A percentile compares a stretch with the other conserved stretches of the same genome.
Conservation (phyloP, 1,139 yeast genomes). For the Spathaspora jeffriesii region DNA sequence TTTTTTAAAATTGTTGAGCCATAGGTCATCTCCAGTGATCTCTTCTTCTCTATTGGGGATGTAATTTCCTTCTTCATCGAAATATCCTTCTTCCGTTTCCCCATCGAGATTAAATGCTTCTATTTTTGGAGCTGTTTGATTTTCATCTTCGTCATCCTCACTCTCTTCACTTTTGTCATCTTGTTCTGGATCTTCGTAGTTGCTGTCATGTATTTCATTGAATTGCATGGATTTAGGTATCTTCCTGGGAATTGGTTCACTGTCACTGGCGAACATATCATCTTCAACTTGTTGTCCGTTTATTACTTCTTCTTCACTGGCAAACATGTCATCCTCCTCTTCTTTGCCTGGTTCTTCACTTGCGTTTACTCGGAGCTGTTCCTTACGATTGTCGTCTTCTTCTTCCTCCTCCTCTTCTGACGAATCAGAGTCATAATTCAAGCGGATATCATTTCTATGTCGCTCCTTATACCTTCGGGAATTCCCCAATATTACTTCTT, state of each 20-base stretch:
- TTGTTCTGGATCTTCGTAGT: conserved; percentile 7
- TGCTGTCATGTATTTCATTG: background rate
- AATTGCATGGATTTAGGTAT: background rate
- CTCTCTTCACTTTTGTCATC: conserved; percentile 3
- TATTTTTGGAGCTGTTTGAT: conserved; percentile 26
- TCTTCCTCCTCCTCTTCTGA: conserved; percentile 17
- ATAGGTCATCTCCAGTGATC: conserved; percentile 45
- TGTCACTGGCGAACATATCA: conserved; percentile 42
- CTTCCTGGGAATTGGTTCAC: conserved; percentile 6
- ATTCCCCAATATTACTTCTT: conserved; percentile 26
- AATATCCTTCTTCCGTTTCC: conserved; percentile 60
- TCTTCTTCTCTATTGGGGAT: conserved; percentile 37
- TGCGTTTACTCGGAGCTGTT: too few relatives aligned
- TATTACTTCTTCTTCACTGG: conserved; percentile 11
- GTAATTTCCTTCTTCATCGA: conserved; percentile 65
- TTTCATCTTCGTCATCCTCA: conserved; percentile 17
- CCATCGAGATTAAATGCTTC: conserved; percentile 64
- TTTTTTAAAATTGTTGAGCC: conserved; percentile 45
- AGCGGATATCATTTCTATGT: conserved; percentile 20
- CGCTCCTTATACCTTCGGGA: conserved; percentile 20
- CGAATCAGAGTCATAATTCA: conserved; percentile 38
- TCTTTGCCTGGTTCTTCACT: conserved; percentile 12
- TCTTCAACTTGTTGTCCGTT: conserved; percentile 20
- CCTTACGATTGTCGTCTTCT: conserved; percentile 3
- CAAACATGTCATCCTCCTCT: conserved; percentile 41